Evolutionary conservation across 176 grass and related monocot species (phyloP), one percentile per base, ranked within the genome.

Genomic region (Elaeis guineensis): DNA sequence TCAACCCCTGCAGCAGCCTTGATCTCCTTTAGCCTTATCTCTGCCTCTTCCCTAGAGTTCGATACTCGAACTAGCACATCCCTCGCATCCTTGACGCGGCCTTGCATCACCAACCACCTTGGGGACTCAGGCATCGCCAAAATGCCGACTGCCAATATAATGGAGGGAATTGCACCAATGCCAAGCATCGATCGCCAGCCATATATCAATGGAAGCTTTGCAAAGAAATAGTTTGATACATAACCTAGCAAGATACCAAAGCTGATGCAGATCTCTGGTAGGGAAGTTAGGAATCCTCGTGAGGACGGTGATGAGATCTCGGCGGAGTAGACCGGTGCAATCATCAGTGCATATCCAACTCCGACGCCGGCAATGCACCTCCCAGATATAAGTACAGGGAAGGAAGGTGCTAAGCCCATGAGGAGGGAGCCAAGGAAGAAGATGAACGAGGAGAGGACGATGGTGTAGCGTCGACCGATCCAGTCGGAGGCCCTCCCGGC

Each of bases 391-490:
- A 58, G 23, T 21, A 58, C 21, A 21, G 23, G 20, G 56, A 16
- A 28, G 12, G 12, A 24, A 16, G 21, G 23, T 12, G 21, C 56
- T 2, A 58, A 21, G 56, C 21, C 23, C 56, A 58, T 58, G 11
- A 58, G 56, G 21, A 58, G 12, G 15, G 56, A 22, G 14, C 56
- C 56, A 16, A 58, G 3, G 56, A 58, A 24, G 56, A 58, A 58
- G 56, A 58, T 58, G 56, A 16, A 1, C 14, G 56, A 8, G 4
- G 3, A 19, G 22, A 58, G 5, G 56, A 58, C 20, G 56, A 58
- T 58, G 56, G 56, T 58, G 56, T 58, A 58, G 11, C 56, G 56
- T 7, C 56, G 19, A 3, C 56, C 56, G 16, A 58, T 58, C 56
- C 20, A 16, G 16, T 58, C 56, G 23, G 56, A 58, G 15, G 23